These are phyloP conservation scores for Cucumis cinereus DNA, from an alignment of 306 rosid species.

Conservation along the genomic window DNA sequence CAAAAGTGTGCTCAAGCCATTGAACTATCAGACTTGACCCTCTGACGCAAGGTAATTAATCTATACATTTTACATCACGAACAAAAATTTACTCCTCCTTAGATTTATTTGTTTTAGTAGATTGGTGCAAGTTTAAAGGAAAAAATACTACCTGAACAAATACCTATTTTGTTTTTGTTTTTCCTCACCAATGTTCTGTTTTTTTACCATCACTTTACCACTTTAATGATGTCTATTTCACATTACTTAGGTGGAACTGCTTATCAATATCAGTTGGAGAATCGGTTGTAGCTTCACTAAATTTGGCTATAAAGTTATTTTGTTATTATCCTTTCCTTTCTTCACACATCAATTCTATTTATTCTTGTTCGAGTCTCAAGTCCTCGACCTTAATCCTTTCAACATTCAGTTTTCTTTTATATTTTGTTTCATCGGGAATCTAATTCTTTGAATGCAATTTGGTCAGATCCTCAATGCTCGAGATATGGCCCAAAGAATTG, in stretches of 20 bases:
- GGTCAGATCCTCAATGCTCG: conserved; percentile 80
- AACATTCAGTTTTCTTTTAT: not conserved
- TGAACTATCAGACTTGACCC: conserved; percentile 65
- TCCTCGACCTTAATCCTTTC: not conserved
- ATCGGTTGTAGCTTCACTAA: not conserved
- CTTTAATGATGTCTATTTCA: not conserved
- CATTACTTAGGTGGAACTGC: not conserved
- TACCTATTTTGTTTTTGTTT: not conserved
- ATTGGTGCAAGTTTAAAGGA: not conserved
- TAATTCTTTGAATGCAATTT: not conserved
- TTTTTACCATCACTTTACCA: not conserved
- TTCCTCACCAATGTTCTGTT: not conserved
- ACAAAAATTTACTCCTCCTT: not conserved
- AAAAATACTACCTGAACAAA: not conserved
- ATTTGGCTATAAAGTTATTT: not conserved
- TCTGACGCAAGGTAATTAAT: conserved; percentile 64
- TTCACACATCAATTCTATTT: no score
- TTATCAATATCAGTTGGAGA: not conserved
- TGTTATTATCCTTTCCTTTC: not conserved
- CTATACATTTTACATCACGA: not conserved
- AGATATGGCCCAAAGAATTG: conserved; percentile 79
- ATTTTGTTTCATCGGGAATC: not conserved
- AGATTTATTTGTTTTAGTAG: not conserved
- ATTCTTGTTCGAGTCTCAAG: not conserved
- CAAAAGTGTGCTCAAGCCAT: conserved; percentile 52